Conservation (phyloP, 2,329 filamentous ascomycete genomes). For the Cladosporium sp. region DNA sequence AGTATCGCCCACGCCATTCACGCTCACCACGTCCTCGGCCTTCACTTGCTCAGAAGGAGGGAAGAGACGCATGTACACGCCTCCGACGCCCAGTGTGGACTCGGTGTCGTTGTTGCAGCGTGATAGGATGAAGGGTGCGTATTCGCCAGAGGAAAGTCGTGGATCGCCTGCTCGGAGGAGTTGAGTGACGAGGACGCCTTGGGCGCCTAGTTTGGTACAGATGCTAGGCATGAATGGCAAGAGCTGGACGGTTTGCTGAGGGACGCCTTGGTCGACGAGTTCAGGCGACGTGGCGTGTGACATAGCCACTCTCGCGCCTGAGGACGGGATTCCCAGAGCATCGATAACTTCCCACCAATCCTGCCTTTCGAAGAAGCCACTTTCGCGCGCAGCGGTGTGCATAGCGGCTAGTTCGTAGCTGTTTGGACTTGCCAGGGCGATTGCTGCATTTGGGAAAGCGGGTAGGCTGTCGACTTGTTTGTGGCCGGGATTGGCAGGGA, state of each 20-base stretch:
- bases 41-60: constrained; percentile 60
- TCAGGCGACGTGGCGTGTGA: constrained; percentile 60
- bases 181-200: constrained; percentile 71
- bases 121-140: constrained; percentile 67
- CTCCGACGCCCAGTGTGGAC: constrained; percentile 57
- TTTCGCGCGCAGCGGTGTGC: constrained; percentile 63
- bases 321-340: constrained; percentile 67
- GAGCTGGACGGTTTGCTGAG: constrained; percentile 77
- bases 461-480: constrained; percentile 11
- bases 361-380: constrained; percentile 63
- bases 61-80: constrained; percentile 75
- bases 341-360: constrained; percentile 81
- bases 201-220: constrained; percentile 73
- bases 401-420: constrained; percentile 75
- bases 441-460: constrained; percentile 58
- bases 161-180: constrained; percentile 65
- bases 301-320: constrained; percentile 66
- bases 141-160: constrained; percentile 58
- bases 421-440: constrained; percentile 80
- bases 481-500: constrained; percentile 20
- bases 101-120: constrained; percentile 49
- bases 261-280: constrained; percentile 75
- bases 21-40: constrained; percentile 68
- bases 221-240: constrained; percentile 84
- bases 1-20: constrained; percentile 93